A percentile compares a stretch with the other conserved stretches of the same genome.
Conservation (phyloP, 1,284 basidiomycete genomes). For the Ceratobasidium sp. region DNA sequence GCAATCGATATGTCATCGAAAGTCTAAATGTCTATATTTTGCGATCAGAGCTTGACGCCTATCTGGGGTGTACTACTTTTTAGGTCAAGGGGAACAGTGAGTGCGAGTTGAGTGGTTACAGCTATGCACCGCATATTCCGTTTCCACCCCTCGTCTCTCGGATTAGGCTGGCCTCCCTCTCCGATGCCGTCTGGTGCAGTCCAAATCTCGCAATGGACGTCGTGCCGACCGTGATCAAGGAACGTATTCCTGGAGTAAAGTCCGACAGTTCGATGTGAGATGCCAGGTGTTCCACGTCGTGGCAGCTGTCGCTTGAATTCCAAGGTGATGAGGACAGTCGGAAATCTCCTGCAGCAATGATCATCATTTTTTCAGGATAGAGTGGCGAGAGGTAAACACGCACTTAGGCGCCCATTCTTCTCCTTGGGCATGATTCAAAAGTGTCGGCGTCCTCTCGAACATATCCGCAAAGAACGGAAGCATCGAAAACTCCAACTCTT, state of each 20-base stretch:
- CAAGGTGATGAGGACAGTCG: constrained; percentile 61
- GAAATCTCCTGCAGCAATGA: constrained; percentile 59
- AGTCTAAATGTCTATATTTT: too few species aligned
- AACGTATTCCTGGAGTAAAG: constrained; percentile 17
- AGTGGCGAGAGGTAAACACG: neutral
- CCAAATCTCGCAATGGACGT: constrained; percentile 33
- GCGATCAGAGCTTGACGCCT: neutral
- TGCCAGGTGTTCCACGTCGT: constrained; percentile 2
- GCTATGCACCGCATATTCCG: constrained; percentile 27
- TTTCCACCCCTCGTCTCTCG: constrained; percentile 21
- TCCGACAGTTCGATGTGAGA: constrained; percentile 5
- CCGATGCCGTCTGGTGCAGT: constrained; percentile 22
- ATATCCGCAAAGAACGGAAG: constrained; percentile 65
- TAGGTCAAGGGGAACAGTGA: neutral
- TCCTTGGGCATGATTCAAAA: constrained; percentile 53
- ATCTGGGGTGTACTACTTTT: neutral
- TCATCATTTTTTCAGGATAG: neutral
- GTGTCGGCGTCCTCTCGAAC: constrained; percentile 54
- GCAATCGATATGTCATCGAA: too few species aligned
- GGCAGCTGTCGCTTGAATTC: constrained; percentile 34
- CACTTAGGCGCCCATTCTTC: neutral
- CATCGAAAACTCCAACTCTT: constrained; percentile 56
- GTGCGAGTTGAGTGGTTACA: constrained; percentile 18
- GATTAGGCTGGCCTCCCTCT: neutral
- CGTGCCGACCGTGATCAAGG: constrained; percentile 27